Base-by-base conservation (phyloP, 208 protist genomes). In the Leishmania martiniquensis region DNA sequence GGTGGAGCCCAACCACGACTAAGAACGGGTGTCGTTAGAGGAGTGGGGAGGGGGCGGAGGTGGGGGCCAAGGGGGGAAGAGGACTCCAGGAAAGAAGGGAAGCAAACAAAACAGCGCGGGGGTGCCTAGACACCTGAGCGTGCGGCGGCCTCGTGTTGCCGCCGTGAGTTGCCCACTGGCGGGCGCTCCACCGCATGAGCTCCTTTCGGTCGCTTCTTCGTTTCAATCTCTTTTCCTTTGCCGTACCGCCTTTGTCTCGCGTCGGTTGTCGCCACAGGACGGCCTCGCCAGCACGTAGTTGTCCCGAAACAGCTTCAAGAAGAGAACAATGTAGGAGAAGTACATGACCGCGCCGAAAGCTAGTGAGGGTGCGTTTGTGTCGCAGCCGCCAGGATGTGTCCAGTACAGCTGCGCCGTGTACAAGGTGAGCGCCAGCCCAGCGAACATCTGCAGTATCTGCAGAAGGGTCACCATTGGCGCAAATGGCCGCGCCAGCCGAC, bases 401-500 rank as follows among this genome's bases (percentile, higher is more conserved):
- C 72, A 47, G 76, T 87, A 86, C 7, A 87, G 63, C 39, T 89
- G 80, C 1, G 73, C 81, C 32, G 86, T 82, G 76, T 77, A 80
- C 34, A 83, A 62, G 17, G 77, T 81, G 32, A 78, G 70, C 45
- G 76, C 60, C 62, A 80, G 79, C 17, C 80, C 77, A 13, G 93
- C 93, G 13, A 91, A 78, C 97, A 99, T 99, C 85, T 99, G 98
- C 12, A 94, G 66, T 4, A 97, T 86, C 82, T 98, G 96, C 29
- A 95, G 69, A 15, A 82, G 76, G 59, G 96, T 98, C 62, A 98
- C 97, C 59, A 97, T 75, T 32, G 89, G 84, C 10, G 95, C 92
- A 62, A 97, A 89, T 4, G 85, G 87, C 67, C 89, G 89, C 65
- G 91, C 82, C 4, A 94, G 62, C 67, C 81, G 81, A 81, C 86